These are phyloP conservation scores for Terfezia claveryi DNA, from an alignment of 495 filamentous ascomycete genomes.

Conservation along the genomic window DNA sequence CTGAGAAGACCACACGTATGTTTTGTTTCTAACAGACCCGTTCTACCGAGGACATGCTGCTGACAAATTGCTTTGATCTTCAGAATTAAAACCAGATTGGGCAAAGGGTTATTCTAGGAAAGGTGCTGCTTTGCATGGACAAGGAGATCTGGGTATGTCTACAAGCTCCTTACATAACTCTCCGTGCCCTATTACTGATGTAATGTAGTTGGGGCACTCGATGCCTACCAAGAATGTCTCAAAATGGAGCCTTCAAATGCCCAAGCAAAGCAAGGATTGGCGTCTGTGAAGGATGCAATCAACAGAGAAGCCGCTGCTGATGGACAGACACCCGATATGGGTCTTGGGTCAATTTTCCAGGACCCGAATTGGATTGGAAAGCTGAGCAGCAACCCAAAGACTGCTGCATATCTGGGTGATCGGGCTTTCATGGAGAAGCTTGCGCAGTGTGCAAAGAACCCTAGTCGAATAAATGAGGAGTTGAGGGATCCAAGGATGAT, in stretches of 20 bases:
- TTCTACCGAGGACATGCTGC: neutral
- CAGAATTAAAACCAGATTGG: constrained; percentile 89
- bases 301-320: constrained; percentile 50
- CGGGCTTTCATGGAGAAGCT: constrained; percentile 76
- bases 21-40: no score
- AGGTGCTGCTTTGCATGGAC: constrained; percentile 71
- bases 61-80: neutral
- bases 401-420: constrained; percentile 62
- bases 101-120: constrained; percentile 86
- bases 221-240: constrained; percentile 78
- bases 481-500: constrained; percentile 80
- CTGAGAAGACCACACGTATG: constrained; percentile 51
- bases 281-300: constrained; percentile 69
- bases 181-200: constrained; percentile 4
- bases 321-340: constrained; percentile 27
- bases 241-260: constrained; percentile 81
- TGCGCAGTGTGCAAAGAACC: constrained; percentile 56
- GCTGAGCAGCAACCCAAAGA: constrained; percentile 84
- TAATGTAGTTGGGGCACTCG: constrained; percentile 43
- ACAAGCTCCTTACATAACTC: neutral
- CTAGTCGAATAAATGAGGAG: constrained; percentile 51
- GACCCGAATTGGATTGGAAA: constrained; percentile 79
- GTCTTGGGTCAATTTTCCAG: constrained; percentile 75
- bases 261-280: constrained; percentile 71
- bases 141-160: constrained; percentile 50